A percentile compares a stretch with the other conserved stretches of the same genome.
Evolutionary conservation across 2,329 filamentous ascomycete species (phyloP).

Genomic region (Paradendryphiella salina): DNA sequence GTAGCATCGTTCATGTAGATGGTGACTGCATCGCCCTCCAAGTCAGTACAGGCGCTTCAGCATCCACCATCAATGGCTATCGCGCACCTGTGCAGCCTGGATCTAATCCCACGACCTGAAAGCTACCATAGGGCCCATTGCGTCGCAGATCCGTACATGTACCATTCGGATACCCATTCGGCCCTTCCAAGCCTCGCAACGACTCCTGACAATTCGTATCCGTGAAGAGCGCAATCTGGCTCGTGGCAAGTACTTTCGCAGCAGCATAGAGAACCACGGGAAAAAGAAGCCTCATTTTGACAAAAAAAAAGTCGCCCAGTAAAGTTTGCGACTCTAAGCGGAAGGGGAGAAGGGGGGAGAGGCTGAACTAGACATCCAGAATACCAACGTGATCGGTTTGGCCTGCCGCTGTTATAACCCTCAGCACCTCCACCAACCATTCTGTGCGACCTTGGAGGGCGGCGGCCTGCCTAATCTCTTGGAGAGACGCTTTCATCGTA

Average conservation of each 20-base stretch:
- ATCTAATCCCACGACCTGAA: slow-evolving; percentile 32
- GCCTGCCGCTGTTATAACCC: slow-evolving; percentile 4
- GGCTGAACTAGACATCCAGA: background rate
- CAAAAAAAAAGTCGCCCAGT: background rate
- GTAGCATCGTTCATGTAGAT: slow-evolving; percentile 10
- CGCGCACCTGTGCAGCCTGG: slow-evolving; percentile 29
- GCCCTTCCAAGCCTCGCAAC: slow-evolving; percentile 12
- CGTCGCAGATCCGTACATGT: slow-evolving; percentile 21
- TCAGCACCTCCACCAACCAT: background rate
- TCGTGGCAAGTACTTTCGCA: background rate
- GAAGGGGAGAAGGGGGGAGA: too few species aligned
- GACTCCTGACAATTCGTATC: slow-evolving; percentile 18
- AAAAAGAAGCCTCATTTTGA: background rate
- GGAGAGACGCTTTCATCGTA: background rate
- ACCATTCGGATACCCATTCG: slow-evolving; percentile 24
- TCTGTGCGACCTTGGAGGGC: background rate
- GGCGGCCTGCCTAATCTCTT: slow-evolving; percentile 1
- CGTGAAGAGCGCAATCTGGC: slow-evolving; percentile 17
- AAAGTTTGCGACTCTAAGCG: background rate
- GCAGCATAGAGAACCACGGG: background rate
- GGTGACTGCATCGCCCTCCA: slow-evolving; percentile 1
- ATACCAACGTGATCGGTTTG: slow-evolving; percentile 1
- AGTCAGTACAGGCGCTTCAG: background rate
- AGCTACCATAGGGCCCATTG: slow-evolving; percentile 21
- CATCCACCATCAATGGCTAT: background rate